These are phyloP conservation scores for Schizonepeta tenuifolia DNA, from an alignment of 257 asterid genomes.

Conservation along the genomic window DNA sequence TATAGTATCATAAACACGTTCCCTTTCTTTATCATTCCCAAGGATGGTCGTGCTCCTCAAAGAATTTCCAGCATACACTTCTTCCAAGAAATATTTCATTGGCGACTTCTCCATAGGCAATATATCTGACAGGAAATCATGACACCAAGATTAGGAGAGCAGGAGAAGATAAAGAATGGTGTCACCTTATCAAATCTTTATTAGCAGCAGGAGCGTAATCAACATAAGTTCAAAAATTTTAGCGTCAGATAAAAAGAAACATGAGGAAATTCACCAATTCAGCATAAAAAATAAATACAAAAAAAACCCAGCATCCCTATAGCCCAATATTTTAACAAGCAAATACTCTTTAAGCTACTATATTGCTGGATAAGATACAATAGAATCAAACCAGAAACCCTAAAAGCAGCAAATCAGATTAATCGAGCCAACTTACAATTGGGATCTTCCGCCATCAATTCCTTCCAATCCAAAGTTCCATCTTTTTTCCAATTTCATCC, in stretches of 20 bases:
- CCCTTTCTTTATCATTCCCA: slow-evolving; percentile 87
- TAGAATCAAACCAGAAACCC: neutral
- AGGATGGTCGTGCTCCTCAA: slow-evolving; percentile 77
- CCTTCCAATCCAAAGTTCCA: slow-evolving; percentile 83
- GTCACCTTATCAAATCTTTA: slow-evolving; percentile 3
- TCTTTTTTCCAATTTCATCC: slow-evolving; percentile 69
- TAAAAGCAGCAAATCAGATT: neutral
- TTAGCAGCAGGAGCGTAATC: slow-evolving; percentile 9
- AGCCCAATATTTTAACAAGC: neutral
- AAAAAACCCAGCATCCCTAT: slow-evolving; percentile 14
- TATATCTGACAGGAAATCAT: slow-evolving; percentile 47
- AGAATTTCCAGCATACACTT: slow-evolving; percentile 87
- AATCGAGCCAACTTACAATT: slow-evolving; percentile 51
- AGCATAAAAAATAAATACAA: slow-evolving; percentile 2
- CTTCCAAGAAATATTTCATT: slow-evolving; percentile 83
- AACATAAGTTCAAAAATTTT: slow-evolving; percentile 7
- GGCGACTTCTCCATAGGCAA: slow-evolving; percentile 78
- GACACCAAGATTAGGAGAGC: slow-evolving; percentile 30
- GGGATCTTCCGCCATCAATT: slow-evolving; percentile 68
- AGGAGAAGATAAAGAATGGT: slow-evolving; percentile 22
- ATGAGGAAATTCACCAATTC: neutral
- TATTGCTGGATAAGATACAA: slow-evolving; percentile 9
- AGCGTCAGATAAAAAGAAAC: too few species aligned
- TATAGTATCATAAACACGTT: slow-evolving; percentile 94
- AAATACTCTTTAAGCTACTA: neutral